phyloP scores from a whole-genome alignment of 306 rosid genomes.

The Cotoneaster glaucophyllus region DNA sequence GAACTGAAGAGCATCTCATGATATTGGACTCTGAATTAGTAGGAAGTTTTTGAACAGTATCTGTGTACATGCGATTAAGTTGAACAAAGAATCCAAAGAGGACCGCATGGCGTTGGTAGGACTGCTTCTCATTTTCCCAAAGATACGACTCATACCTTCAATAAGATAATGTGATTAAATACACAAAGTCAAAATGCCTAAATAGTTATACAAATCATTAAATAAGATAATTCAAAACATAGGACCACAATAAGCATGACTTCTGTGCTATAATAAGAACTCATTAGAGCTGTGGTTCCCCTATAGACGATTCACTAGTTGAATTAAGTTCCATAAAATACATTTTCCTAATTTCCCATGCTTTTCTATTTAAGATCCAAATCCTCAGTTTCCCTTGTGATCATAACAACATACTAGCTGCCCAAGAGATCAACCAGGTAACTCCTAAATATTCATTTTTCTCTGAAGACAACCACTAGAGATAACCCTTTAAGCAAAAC shows the following conservation, averaged over 20 bases:
- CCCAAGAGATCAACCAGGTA: not conserved
- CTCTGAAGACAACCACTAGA: not conserved
- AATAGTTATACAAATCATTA: not conserved
- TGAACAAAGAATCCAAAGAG: conserved; percentile 98
- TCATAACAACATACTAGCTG: not conserved
- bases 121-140: conserved; percentile 94
- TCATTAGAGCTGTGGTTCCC: not conserved
- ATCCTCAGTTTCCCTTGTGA: not conserved
- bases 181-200: conserved; percentile 1
- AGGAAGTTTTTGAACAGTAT: conserved; percentile 86
- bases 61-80: conserved; percentile 84
- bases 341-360: not conserved
- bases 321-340: not conserved
- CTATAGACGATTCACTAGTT: not conserved
- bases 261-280: not conserved
- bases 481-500: not conserved
- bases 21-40: conserved; percentile 94
- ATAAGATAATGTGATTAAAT: conserved; percentile 6
- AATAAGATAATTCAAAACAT: not conserved
- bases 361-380: not conserved
- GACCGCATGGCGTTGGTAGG: conserved; percentile 91
- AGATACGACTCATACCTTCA: conserved; percentile 88
- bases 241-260: not conserved
- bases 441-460: not conserved
- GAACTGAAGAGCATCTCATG: conserved; percentile 90